Evolutionary conservation across 2,329 filamentous ascomycete species (phyloP).

Genomic region (Byssoonygena ceratinophila): DNA sequence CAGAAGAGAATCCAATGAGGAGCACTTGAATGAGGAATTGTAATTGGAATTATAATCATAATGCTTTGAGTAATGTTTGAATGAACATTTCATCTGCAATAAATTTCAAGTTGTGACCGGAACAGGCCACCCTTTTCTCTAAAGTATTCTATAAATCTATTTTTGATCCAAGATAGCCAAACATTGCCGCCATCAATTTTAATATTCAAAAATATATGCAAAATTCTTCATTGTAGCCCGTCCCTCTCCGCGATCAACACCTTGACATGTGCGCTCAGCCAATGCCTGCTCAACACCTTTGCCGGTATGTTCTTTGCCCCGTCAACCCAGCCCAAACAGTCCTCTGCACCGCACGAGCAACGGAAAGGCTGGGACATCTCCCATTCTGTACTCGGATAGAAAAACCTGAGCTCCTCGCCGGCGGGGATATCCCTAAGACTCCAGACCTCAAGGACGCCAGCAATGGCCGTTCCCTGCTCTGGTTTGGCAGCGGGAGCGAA

Average conservation of each 20-base stretch:
- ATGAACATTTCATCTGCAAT: too few species aligned
- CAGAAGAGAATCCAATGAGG: too few species aligned
- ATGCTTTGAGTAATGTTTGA: too few species aligned
- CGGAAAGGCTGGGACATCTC: constrained; percentile 60
- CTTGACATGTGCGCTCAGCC: constrained; percentile 51
- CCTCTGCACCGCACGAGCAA: constrained; percentile 49
- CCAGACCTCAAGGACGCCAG: constrained; percentile 18
- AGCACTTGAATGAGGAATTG: too few species aligned
- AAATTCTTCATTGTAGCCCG: constrained; percentile 2
- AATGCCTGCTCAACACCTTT: constrained; percentile 47
- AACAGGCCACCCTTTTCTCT: background rate
- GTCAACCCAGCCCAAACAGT: constrained; percentile 52
- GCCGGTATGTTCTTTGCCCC: constrained; percentile 52
- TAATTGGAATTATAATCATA: too few species aligned
- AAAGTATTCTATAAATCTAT: background rate
- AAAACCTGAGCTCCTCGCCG: constrained; percentile 47
- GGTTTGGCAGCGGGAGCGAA: constrained; percentile 46
- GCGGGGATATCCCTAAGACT: constrained; percentile 17
- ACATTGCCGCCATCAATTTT: too few species aligned
- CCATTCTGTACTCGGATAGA: constrained; percentile 68
- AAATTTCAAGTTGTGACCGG: too few species aligned
- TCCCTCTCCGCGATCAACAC: constrained; percentile 14
- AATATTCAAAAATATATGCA: too few species aligned
- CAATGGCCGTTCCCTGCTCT: constrained; percentile 19
- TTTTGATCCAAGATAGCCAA: too few species aligned